Conservation (phyloP, 140 eudicot genomes). For the Ambrosia hybrid region DNA sequence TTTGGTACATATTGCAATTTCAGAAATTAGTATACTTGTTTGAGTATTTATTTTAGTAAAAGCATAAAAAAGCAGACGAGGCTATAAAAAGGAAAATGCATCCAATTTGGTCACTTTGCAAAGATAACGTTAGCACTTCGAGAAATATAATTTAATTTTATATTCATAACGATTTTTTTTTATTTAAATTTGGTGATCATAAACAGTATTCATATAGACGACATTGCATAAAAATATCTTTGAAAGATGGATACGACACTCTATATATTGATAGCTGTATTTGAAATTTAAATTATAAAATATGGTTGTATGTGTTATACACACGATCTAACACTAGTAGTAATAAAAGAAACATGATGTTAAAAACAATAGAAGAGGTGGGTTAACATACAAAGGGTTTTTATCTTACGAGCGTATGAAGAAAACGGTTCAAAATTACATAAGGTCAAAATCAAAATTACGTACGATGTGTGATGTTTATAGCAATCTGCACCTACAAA, state of each 20-base stretch:
- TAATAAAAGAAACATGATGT: no score
- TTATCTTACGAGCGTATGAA: no score
- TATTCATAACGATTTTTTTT: background rate
- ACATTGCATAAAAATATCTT: no score
- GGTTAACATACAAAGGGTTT: no score
- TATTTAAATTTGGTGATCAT: background rate
- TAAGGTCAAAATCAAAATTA: no score
- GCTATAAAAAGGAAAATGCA: conserved; percentile 14
- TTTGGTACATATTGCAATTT: background rate
- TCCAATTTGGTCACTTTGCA: conserved; percentile 17
- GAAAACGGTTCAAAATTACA: no score
- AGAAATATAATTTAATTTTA: conserved; percentile 5
- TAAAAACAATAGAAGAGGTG: no score
- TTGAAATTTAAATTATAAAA: background rate
- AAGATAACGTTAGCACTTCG: conserved; percentile 23
- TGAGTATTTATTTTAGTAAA: background rate
- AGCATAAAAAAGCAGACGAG: background rate
- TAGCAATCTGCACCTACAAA: no score
- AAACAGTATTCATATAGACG: background rate
- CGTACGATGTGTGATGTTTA: no score
- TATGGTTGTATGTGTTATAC: conserved; percentile 26
- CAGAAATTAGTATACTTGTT: background rate
- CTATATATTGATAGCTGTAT: background rate
- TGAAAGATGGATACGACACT: background rate
- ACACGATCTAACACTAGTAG: no score